A percentile compares a stretch with the other conserved stretches of the same genome.
These are phyloP conservation scores for Penicillium bovifimosum DNA, from an alignment of 495 filamentous ascomycete genomes.

Conservation along the genomic window DNA sequence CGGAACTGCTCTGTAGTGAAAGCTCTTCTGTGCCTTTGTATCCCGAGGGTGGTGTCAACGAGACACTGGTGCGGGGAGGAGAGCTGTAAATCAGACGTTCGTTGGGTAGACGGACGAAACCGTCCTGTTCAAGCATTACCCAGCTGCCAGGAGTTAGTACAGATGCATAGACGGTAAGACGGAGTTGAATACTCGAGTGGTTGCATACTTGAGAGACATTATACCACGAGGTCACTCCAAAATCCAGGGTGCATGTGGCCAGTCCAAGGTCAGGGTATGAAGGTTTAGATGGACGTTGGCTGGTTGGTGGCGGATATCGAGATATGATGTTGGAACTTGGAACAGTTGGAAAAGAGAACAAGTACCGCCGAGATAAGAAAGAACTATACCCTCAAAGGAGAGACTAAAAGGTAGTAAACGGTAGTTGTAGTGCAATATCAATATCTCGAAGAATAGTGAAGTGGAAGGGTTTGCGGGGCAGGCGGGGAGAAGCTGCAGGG, in stretches of 20 bases:
- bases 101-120: slow-evolving; percentile 64
- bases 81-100: slow-evolving; percentile 67
- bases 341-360: background rate
- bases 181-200: background rate
- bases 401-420: background rate
- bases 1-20: slow-evolving; percentile 53
- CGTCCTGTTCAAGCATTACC: slow-evolving; percentile 68
- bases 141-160: slow-evolving; percentile 44
- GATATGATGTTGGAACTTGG: no score
- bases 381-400: background rate
- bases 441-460: background rate
- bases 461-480: slow-evolving; percentile 21
- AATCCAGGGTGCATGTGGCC: background rate
- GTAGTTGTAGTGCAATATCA: background rate
- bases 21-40: slow-evolving; percentile 53
- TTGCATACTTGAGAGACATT: slow-evolving; percentile 15
- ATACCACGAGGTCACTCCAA: slow-evolving; percentile 1
- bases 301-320: background rate
- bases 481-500: slow-evolving; percentile 15
- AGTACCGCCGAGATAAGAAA: background rate
- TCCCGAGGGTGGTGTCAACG: slow-evolving; percentile 54
- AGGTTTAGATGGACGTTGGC: background rate
- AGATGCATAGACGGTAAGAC: background rate
- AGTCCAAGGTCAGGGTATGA: background rate
- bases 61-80: slow-evolving; percentile 62